Evolutionary conservation across 495 filamentous ascomycete species (phyloP), one percentile per base, ranked within the genome.

Genomic region (Monascus purpureus): DNA sequence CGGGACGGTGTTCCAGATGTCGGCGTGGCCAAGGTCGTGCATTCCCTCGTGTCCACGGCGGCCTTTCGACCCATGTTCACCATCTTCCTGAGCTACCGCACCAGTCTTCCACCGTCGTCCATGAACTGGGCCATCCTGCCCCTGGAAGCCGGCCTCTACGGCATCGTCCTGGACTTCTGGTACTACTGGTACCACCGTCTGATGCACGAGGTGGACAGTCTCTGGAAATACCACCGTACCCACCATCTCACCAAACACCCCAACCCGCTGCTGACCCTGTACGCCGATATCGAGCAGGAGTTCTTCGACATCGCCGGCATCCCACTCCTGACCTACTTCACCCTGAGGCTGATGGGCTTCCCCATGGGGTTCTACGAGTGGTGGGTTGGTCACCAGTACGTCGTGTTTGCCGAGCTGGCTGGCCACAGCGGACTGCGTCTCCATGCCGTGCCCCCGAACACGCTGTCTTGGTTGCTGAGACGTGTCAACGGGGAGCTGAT

Each of bases 91-190:
- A 29, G 26, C 12, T 37, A 37, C 27, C 15, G 30, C 28, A 27
- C 17, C 22, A 17, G 28, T 25, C 17, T 11, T 11, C 23, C 35
- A 0, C 35, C 35, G 6, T 2, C 22, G 5, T 28, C 27, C 11
- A 82, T 56, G 50, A 73, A 83, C 36, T 37, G 29, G 29, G 16
- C 11, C 7, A n/a, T 27, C 25, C 27, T 37, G 9, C 16, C 27
- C 4, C 13, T 37, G 3, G 34, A 37, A 8, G 18, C 30, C 17
- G 34, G 34, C 16, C 28, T 37, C 1, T 37, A 37, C 17, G 34
- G 34, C 6, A 31, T 37, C 20, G 34, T 37, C 3, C 34, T 37
- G 3, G 34, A 37, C 17, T 37, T 37, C 12, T 37, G 34, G 34
- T 37, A 29, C 18, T 37, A 37, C 30, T 37, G 34, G 34, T 37